These are phyloP conservation scores for Dalechampia spathulata DNA, from an alignment of 441 rosid species.

Conservation along the genomic window DNA sequence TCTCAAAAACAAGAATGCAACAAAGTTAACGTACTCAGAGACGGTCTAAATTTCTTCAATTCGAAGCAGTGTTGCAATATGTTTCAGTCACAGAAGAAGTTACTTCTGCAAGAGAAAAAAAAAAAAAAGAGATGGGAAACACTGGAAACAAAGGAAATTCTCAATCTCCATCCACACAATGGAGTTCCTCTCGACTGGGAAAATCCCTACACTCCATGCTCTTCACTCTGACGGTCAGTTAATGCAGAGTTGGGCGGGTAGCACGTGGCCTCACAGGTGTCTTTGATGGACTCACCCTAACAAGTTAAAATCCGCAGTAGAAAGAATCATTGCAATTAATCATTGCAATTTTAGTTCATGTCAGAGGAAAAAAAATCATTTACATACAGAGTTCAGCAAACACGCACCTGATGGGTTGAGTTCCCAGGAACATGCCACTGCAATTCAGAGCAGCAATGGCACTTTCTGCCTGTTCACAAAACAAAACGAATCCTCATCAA, in stretches of 20 bases:
- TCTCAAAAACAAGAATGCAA: slow-evolving; percentile 7
- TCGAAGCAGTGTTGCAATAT: slow-evolving; percentile 30
- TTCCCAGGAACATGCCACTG: slow-evolving; percentile 75
- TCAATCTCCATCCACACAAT: slow-evolving; percentile 23
- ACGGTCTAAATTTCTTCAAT: slow-evolving; percentile 26
- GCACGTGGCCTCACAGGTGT: slow-evolving; percentile 68
- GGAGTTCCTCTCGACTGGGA: slow-evolving; percentile 27
- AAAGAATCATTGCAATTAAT: neutral
- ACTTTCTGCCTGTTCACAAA: slow-evolving; percentile 66
- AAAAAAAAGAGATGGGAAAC: too few relatives aligned
- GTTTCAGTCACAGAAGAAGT: slow-evolving; percentile 31
- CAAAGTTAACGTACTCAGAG: slow-evolving; percentile 7
- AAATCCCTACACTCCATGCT: slow-evolving; percentile 28
- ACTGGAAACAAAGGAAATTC: slow-evolving; percentile 23
- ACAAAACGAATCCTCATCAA: slow-evolving; percentile 4
- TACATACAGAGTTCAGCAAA: neutral
- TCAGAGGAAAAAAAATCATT: neutral
- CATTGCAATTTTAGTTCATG: neutral
- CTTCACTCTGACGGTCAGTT: slow-evolving; percentile 12
- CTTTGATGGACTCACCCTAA: slow-evolving; percentile 69
- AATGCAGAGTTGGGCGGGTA: slow-evolving; percentile 34
- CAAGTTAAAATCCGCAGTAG: neutral
- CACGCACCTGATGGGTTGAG: slow-evolving; percentile 68
- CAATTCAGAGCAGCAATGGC: slow-evolving; percentile 87
- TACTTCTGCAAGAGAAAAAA: slow-evolving; percentile 26